Conservation (phyloP, 306 rosid species). For the Trifolium fragiferum region DNA sequence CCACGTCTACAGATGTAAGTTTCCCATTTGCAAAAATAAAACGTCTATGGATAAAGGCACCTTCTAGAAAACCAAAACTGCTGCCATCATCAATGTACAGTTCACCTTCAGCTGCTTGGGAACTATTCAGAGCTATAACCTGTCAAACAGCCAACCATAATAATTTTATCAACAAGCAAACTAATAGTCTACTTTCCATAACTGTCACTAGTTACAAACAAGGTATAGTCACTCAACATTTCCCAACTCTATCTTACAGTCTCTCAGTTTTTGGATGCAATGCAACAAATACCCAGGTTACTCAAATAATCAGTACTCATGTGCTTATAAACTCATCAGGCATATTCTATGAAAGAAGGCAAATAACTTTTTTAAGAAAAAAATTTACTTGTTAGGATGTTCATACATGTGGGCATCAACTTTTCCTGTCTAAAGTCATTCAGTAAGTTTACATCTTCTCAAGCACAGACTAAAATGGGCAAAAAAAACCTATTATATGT, state of each 20-base stretch:
- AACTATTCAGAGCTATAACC: constrained; percentile 93
- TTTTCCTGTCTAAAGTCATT: constrained; percentile 23
- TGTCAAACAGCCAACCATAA: constrained; percentile 43
- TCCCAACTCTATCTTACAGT: constrained; percentile 15
- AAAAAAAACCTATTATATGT: constrained; percentile 11
- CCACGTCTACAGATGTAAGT: constrained; percentile 65
- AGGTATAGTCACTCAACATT: not conserved
- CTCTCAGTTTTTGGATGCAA: not conserved
- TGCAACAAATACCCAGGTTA: constrained; percentile 29
- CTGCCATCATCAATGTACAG: constrained; percentile 86
- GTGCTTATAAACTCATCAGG: not conserved
- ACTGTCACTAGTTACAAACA: constrained; percentile 10
- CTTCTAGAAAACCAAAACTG: constrained; percentile 74
- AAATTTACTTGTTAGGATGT: not conserved
- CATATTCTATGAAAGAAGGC: constrained; percentile 1
- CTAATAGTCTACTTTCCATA: constrained; percentile 20
- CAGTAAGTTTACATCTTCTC: constrained; percentile 18
- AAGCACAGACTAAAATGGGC: constrained; percentile 24
- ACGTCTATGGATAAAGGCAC: constrained; percentile 86
- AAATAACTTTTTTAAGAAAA: not conserved
- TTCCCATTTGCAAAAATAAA: constrained; percentile 72
- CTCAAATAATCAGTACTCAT: constrained; percentile 11
- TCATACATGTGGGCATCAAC: constrained; percentile 4
- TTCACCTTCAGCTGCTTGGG: constrained; percentile 94
- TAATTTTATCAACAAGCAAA: constrained; percentile 34